Evolutionary conservation across 2,329 filamentous ascomycete genomes (phyloP).

Genomic region (Cladophialophora carrionii): DNA sequence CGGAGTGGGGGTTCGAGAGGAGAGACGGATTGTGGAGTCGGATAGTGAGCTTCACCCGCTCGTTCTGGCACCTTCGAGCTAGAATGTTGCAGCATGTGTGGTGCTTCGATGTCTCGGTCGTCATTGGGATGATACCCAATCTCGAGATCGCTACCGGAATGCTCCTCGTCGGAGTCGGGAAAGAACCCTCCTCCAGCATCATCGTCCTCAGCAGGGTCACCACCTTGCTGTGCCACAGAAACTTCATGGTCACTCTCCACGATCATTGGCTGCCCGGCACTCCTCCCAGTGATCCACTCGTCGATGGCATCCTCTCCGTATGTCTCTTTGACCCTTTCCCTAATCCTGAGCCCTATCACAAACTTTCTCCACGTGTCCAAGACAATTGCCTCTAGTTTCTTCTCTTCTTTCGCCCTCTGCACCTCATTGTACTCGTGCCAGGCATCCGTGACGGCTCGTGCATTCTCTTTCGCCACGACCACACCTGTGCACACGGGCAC

Average conservation of each 20-base stretch:
- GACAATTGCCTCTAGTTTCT: conserved; percentile 75
- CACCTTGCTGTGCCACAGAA: conserved; percentile 6
- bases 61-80: conserved; percentile 21
- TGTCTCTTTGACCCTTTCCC: conserved; percentile 73
- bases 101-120: neutral
- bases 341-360: conserved; percentile 79
- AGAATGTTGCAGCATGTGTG: neutral
- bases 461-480: conserved; percentile 80
- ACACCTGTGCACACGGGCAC: conserved; percentile 90
- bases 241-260: conserved; percentile 38
- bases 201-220: conserved; percentile 30
- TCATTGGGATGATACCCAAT: conserved; percentile 47
- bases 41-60: conserved; percentile 24
- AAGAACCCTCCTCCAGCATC: conserved; percentile 44
- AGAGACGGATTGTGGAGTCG: conserved; percentile 30
- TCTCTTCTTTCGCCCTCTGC: conserved; percentile 74
- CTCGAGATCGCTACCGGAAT: conserved; percentile 30
- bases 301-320: conserved; percentile 63
- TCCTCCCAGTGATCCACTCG: conserved; percentile 19
- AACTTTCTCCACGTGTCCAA: conserved; percentile 84
- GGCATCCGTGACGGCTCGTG: conserved; percentile 73
- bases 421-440: conserved; percentile 78
- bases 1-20: conserved; percentile 13
- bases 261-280: conserved; percentile 32
- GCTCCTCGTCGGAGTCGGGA: conserved; percentile 40